Evolutionary conservation across 768 basidiomycete species (phyloP), one percentile per base, ranked within the genome.

Genomic region (Xerocomellus chrysenteron): DNA sequence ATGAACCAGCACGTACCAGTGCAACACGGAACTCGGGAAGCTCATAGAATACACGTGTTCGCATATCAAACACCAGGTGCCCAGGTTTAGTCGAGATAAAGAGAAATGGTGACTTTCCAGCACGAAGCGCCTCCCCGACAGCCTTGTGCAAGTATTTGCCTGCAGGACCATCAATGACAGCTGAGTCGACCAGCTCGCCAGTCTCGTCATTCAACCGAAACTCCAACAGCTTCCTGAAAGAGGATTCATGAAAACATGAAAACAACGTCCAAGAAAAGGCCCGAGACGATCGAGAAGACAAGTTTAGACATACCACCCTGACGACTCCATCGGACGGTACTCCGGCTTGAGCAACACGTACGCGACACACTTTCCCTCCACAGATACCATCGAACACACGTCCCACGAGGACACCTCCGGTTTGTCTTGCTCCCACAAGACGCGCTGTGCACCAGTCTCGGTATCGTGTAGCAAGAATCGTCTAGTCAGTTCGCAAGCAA

Each of bases 131-230:
- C 12, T 6, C 5, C 0, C 5, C 10, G 32, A 11, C 0, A 1
- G 14, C 0, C 2, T 21, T 21, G 21, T 21, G 21, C 7, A 4
- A 2, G 6, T 6, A 28, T 6, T 0, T 5, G n/a, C 0, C 10
- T 41, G 1, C 13, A 24, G 41, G 43, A 19, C 6, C 4, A 6
- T 41, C 24, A 0, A 56, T 4, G 2, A 11, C 17, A 11, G 5
- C 30, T 5, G 52, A 47, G 11, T 33, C 2, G 10, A 2, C 14
- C 28, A 46, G 10, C 26, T 57, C 36, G 10, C 49, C 48, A 4
- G 48, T 54, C 21, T 41, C 50, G 10, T 26, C 13, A n/a, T 49
- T 12, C 44, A 62, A 17, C 9, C 32, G n/a, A 21, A 57, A 48
- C 19, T 57, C 52, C 0, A 44, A 9, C 2, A 61, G 2, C 1